Conservation (phyloP, 495 filamentous ascomycete species). For the Penicillium turbatum region DNA sequence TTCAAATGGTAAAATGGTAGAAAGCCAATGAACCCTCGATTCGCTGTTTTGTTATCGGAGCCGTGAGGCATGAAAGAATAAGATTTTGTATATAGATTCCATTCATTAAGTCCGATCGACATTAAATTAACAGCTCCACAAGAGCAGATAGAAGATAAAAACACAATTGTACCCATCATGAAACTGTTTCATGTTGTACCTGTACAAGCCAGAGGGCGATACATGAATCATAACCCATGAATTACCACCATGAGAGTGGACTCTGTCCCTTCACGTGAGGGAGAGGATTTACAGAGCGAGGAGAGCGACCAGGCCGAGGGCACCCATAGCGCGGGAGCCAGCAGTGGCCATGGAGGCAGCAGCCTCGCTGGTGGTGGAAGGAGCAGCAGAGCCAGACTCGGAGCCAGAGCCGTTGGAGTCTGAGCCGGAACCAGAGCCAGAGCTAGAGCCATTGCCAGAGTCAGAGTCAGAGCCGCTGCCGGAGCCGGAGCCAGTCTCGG, state of each 20-base stretch:
- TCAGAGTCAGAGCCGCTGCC: slow-evolving; percentile 11
- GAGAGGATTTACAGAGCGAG: slow-evolving; percentile 33
- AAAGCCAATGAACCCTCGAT: no score
- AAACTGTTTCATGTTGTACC: slow-evolving; percentile 9
- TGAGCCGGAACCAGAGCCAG: slow-evolving; percentile 5
- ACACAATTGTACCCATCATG: slow-evolving; percentile 5
- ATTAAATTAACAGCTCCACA: slow-evolving; percentile 16
- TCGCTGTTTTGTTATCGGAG: no score
- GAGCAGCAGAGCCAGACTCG: slow-evolving; percentile 18
- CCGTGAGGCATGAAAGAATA: no score
- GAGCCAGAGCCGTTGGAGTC: slow-evolving; percentile 8
- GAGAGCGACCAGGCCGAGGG: slow-evolving; percentile 38
- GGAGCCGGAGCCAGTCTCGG: slow-evolving; percentile 19
- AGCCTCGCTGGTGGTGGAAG: slow-evolving; percentile 20
- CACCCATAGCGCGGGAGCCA: slow-evolving; percentile 36
- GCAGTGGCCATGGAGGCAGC: slow-evolving; percentile 35
- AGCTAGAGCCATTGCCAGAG: slow-evolving; percentile 6
- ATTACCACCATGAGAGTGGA: neutral
- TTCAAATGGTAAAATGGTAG: no score
- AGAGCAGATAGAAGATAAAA: slow-evolving; percentile 13
- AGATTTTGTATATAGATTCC: neutral
- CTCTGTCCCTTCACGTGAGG: neutral
- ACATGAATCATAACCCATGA: slow-evolving; percentile 12
- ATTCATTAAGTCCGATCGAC: slow-evolving; percentile 11
- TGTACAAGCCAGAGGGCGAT: slow-evolving; percentile 12